Evolutionary conservation across 2,329 filamentous ascomycete genomes (phyloP).

Genomic region (Botrytis hyacinthi): DNA sequence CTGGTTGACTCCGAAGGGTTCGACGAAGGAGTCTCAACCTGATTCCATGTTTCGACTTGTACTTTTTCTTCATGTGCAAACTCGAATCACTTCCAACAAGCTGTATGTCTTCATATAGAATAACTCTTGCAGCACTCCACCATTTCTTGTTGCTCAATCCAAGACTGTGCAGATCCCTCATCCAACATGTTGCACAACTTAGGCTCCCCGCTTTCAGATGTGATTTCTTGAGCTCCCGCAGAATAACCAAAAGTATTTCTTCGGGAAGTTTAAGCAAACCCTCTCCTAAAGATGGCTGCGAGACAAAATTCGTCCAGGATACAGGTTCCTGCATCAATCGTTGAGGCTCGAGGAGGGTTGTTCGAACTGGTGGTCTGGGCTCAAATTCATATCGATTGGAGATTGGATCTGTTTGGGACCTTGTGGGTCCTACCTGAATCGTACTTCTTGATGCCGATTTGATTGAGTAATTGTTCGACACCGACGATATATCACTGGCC

Average conservation of each 20-base stretch:
- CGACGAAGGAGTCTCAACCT: conserved; percentile 57
- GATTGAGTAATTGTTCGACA: conserved; percentile 4
- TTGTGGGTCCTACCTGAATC: conserved; percentile 26
- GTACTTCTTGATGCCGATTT: conserved; percentile 18
- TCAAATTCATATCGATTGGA: conserved; percentile 24
- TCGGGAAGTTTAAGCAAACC: conserved; percentile 55
- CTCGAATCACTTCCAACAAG: conserved; percentile 56
- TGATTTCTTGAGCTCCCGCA: conserved; percentile 51
- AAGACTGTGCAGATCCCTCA: conserved; percentile 57
- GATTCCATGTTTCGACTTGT: conserved; percentile 52
- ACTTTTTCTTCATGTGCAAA: conserved; percentile 52
- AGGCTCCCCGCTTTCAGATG: conserved; percentile 49
- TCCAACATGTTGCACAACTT: conserved; percentile 64
- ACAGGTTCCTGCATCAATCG: conserved; percentile 22
- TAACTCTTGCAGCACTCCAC: conserved; percentile 46
- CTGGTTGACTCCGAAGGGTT: conserved; percentile 53
- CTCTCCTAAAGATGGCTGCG: conserved; percentile 44
- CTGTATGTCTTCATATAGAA: conserved; percentile 54
- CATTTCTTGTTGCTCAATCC: conserved; percentile 52
- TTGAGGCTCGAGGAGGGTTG: conserved; percentile 9
- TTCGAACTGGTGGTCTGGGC: conserved; percentile 19
- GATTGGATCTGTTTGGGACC: conserved; percentile 24
- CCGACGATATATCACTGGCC: conserved; percentile 29
- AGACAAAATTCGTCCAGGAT: conserved; percentile 20
- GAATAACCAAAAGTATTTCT: conserved; percentile 58